Conservation (phyloP, 352 stramenopile species). For the Pythium myriotylum region DNA sequence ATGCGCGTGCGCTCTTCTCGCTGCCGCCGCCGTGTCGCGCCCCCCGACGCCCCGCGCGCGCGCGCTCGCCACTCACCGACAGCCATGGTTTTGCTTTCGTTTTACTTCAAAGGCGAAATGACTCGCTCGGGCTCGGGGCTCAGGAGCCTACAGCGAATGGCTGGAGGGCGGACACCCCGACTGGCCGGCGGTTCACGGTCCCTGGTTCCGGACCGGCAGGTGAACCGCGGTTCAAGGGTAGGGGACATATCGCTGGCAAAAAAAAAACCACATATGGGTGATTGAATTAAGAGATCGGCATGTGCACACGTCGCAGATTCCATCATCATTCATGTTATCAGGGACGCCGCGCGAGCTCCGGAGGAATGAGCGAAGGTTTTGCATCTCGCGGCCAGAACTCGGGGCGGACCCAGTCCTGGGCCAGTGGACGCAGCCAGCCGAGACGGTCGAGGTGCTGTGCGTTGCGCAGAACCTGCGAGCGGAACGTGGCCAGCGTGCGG, state of each 20-base stretch:
- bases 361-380: no score
- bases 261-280: neutral
- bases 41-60: no score
- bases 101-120: constrained; percentile 90
- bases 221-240: constrained; percentile 26
- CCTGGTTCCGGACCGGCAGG: neutral
- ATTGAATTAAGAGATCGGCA: no score
- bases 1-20: neutral
- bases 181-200: constrained; percentile 23
- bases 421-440: constrained; percentile 22
- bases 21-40: neutral
- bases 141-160: constrained; percentile 46
- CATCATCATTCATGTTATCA: no score
- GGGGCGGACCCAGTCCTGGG: neutral
- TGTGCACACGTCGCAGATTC: no score
- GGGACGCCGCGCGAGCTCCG: no score
- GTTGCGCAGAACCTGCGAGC: constrained; percentile 49
- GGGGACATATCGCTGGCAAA: no score
- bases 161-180: constrained; percentile 29
- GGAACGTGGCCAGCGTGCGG: constrained; percentile 26
- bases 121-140: constrained; percentile 26
- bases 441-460: constrained; percentile 40
- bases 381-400: no score
- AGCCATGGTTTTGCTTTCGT: constrained; percentile 87
- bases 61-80: constrained; percentile 78